Conservation (phyloP, 768 basidiomycete genomes). For the Suillus spraguei region DNA sequence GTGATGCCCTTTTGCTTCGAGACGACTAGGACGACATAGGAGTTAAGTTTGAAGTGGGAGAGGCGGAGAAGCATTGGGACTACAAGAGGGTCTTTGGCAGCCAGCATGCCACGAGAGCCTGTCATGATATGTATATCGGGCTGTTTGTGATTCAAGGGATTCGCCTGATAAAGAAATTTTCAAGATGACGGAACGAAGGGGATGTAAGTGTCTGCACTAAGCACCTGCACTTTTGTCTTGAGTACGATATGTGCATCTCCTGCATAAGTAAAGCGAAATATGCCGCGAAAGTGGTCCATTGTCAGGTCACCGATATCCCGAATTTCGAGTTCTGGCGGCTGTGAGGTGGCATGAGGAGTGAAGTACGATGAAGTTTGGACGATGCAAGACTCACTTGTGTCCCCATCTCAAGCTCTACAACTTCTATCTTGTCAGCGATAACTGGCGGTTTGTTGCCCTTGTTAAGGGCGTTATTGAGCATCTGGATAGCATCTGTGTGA, state of each 20-base stretch:
- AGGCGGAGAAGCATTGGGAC: constrained; percentile 98
- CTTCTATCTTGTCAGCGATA: constrained; percentile 96
- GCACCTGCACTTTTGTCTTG: constrained; percentile 91
- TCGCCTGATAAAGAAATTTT: constrained; percentile 59
- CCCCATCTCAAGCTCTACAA: constrained; percentile 99
- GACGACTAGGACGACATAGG: constrained; percentile 96
- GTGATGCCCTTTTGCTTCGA: constrained; percentile 98
- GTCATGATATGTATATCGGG: constrained; percentile 87
- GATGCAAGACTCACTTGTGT: constrained; percentile 68
- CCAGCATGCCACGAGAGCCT: constrained; percentile 85
- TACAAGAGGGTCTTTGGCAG: constrained; percentile 92
- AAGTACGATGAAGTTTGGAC: background rate
- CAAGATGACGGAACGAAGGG: constrained; percentile 7
- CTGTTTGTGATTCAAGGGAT: constrained; percentile 91
- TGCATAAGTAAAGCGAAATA: constrained; percentile 92
- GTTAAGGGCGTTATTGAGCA: constrained; percentile 96
- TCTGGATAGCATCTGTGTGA: constrained; percentile 92
- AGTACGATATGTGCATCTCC: constrained; percentile 90
- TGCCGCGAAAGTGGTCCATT: constrained; percentile 93
- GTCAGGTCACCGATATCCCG: constrained; percentile 98
- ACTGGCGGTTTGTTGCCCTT: constrained; percentile 97
- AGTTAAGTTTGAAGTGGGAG: constrained; percentile 91
- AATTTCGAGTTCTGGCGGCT: constrained; percentile 98
- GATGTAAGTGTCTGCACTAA: constrained; percentile 19
- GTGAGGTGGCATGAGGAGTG: constrained; percentile 15